phyloP scores from a whole-genome alignment of 2,329 filamentous ascomycete genomes.

The Fusarium floridanum region DNA sequence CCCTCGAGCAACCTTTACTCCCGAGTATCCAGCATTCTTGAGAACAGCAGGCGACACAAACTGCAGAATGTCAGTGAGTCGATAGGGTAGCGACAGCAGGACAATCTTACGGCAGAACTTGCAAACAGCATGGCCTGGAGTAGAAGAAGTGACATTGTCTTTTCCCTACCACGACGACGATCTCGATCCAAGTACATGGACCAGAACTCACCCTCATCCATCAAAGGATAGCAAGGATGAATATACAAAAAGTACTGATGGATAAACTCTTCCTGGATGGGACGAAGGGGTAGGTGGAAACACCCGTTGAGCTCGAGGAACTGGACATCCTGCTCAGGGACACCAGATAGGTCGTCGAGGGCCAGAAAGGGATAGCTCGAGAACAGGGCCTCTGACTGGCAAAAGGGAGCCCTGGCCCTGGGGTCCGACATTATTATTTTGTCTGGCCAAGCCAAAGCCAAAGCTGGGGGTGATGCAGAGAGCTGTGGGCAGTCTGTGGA shows the following conservation, averaged over 20 bases:
- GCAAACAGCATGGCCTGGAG: constrained; percentile 33
- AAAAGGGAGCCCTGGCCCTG: constrained; percentile 1
- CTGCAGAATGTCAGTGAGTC: constrained; percentile 1
- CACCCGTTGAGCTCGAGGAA: constrained; percentile 19
- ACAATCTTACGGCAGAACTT: constrained; percentile 21
- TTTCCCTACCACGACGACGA: not conserved
- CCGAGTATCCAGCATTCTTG: constrained; percentile 30
- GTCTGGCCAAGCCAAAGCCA: not conserved
- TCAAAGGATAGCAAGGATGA: constrained; percentile 27
- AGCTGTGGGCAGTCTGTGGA: not conserved
- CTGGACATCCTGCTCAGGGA: constrained; percentile 13
- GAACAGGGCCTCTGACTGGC: constrained; percentile 13
- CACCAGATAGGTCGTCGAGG: not conserved
- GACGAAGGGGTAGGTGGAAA: constrained; percentile 6
- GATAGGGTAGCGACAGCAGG: rapidly evolving
- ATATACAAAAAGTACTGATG: constrained; percentile 24
- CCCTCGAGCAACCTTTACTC: constrained; percentile 31
- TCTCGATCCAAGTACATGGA: constrained; percentile 22
- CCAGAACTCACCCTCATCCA: constrained; percentile 34
- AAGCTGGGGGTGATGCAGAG: not conserved
- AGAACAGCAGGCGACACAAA: constrained; percentile 33
- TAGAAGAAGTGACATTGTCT: constrained; percentile 19
- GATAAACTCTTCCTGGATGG: constrained; percentile 14
- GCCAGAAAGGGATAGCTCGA: constrained; percentile 7
- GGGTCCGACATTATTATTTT: constrained; percentile 6